Percentiles rank a stretch among this genome's conserved stretches.
phyloP scores from a whole-genome alignment of 768 basidiomycete species.

The Tephrocybe sp. region DNA sequence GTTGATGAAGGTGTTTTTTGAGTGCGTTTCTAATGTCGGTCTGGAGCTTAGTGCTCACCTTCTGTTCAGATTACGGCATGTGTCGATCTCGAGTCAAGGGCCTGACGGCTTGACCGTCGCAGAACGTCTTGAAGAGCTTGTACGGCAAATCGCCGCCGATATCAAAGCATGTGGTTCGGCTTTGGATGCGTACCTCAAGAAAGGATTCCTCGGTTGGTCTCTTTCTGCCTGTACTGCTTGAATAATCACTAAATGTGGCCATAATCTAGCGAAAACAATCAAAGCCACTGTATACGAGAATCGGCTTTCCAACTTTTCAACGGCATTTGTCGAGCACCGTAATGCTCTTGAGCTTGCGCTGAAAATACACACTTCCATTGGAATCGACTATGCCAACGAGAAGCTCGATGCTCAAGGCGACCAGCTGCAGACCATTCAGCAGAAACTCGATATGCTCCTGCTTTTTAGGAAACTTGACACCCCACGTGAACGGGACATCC shows the following conservation, averaged over 20 bases:
- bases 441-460: slow-evolving; percentile 31
- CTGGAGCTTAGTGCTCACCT: not conserved
- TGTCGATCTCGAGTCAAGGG: slow-evolving; percentile 23
- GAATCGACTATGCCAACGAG: slow-evolving; percentile 15
- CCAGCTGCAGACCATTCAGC: slow-evolving; percentile 22
- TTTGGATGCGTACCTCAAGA: slow-evolving; percentile 46
- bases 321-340: not conserved
- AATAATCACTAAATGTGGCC: not conserved
- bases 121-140: slow-evolving; percentile 27
- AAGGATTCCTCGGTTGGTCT: slow-evolving; percentile 35
- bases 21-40: slow-evolving; percentile 28
- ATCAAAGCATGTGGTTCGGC: slow-evolving; percentile 42
- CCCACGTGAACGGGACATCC: slow-evolving; percentile 36
- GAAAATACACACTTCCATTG: not conserved
- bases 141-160: slow-evolving; percentile 32
- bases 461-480: slow-evolving; percentile 39
- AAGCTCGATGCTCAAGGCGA: slow-evolving; percentile 24
- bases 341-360: not conserved
- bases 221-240: not conserved
- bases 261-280: slow-evolving; percentile 28
- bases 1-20: slow-evolving; percentile 43
- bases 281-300: not conserved
- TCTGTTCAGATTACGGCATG: slow-evolving; percentile 27
- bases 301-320: not conserved
- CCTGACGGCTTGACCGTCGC: slow-evolving; percentile 31